Evolutionary conservation across 306 rosid genomes (phyloP), one percentile per base, ranked within the genome.

Genomic region (Corylus heterophylla): DNA sequence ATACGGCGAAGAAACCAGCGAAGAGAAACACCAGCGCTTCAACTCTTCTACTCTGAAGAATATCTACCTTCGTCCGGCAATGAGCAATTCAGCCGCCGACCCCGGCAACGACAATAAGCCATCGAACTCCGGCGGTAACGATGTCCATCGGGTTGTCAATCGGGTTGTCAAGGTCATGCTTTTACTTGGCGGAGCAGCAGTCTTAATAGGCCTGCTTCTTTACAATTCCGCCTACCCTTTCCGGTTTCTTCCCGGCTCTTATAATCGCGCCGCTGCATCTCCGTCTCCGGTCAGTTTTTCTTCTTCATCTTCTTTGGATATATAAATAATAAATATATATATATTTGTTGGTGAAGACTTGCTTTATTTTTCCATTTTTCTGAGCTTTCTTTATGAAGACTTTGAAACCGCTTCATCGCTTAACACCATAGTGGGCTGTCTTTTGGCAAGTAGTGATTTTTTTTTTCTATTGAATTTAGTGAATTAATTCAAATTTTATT

Each of bases 191-290:
- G 92, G 84, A 14, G 56, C 84, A 55, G 78, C 20, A 12, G 79
- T 83, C 35, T 45, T 83, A 6, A 42, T 42, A 54, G 79, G 77
- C 82, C 16, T 87, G 31, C 29, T 84, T 76, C 52, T 86, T 48
- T 80, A 50, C 5, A 84, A 77, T 69, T 44, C 84, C 49, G 81
- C 78, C 49, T 54, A 76, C 54, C 85, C 89, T 29, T 81, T 83
- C 42, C 81, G 76, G n/a, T 81, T 87, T 69, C 78, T 80, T 17
- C n/a, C 73, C 31, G 61, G 74, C 74, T 80, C 87, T 10, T 49
- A 45, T 74, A 61, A 83, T 77, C 61, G 75, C 72, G 31, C 12
- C 54, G 73, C 74, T 76, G 12, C 11, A 4, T 86, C 87, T 5
- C 8, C 80, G 7, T 3, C 76, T 18, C 37, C 69, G 75, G 87